Conservation (phyloP, 2,329 filamentous ascomycete genomes). For the Akanthomyces muscarius region DNA sequence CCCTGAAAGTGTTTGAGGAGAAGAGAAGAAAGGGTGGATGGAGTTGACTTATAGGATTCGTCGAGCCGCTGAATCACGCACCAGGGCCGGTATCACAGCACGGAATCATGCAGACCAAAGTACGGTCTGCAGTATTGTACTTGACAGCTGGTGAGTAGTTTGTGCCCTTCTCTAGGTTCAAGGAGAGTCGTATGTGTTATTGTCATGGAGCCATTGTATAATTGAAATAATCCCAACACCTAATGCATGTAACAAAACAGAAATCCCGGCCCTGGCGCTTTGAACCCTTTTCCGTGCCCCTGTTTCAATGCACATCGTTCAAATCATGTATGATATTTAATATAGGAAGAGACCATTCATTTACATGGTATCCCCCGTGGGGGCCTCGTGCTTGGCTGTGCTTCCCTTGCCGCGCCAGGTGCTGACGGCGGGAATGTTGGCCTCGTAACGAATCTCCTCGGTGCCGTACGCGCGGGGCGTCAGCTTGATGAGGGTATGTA, state of each 20-base stretch:
- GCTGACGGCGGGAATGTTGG: conserved; percentile 91
- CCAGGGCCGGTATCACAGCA: neutral
- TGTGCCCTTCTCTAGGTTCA: neutral
- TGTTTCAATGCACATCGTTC: neutral
- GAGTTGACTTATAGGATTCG: neutral
- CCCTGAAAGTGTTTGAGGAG: neutral
- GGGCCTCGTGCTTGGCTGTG: conserved; percentile 80
- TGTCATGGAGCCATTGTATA: conserved; percentile 1
- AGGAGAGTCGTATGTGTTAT: neutral
- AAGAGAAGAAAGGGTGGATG: neutral
- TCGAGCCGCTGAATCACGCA: conserved; percentile 5
- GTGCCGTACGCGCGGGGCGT: conserved; percentile 93
- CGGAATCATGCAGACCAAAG: neutral
- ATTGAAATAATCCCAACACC: conserved; percentile 9
- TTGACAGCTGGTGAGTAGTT: neutral
- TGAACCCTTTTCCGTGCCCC: neutral
- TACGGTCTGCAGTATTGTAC: conserved; percentile 6
- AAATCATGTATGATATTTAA: neutral
- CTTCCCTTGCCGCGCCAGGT: conserved; percentile 95
- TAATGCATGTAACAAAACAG: neutral
- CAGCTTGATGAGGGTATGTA: conserved; percentile 94
- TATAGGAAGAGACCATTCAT: neutral
- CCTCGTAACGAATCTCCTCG: conserved; percentile 80
- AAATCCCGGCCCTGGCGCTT: neutral
- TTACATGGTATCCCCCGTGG: conserved; percentile 37